These are phyloP conservation scores for Calonectria leucothoes DNA, from an alignment of 2,329 filamentous ascomycete genomes.

Conservation along the genomic window DNA sequence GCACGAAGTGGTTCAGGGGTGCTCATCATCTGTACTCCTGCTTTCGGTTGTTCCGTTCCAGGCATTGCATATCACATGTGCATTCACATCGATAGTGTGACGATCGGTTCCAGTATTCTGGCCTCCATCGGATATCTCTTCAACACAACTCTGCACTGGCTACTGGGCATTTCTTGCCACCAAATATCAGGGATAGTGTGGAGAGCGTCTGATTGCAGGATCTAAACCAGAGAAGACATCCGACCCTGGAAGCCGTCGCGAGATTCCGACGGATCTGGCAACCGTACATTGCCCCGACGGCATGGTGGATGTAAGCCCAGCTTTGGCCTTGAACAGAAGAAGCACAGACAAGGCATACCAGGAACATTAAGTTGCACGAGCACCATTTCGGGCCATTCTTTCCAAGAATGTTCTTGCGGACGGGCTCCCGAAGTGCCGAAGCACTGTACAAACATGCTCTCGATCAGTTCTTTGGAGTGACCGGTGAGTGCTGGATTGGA, in stretches of 20 bases:
- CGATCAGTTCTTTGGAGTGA: neutral
- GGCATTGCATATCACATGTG: conserved; percentile 20
- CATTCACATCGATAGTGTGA: conserved; percentile 2
- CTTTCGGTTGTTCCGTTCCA: conserved; percentile 1
- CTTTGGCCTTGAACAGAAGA: neutral
- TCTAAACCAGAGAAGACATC: conserved; percentile 16
- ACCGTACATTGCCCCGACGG: neutral
- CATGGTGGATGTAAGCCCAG: neutral
- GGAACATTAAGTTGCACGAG: neutral
- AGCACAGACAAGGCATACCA: neutral
- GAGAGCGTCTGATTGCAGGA: conserved; percentile 28
- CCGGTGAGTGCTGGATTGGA: no score
- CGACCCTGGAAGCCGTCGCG: conserved; percentile 10
- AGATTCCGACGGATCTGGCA: conserved; percentile 15
- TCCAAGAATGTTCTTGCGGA: conserved; percentile 18
- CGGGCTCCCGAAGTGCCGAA: conserved; percentile 18
- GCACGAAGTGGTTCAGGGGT: neutral
- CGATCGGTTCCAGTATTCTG: neutral
- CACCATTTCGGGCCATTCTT: conserved; percentile 5
- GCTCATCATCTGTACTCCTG: conserved; percentile 2
- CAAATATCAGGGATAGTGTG: conserved; percentile 19
- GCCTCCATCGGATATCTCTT: neutral
- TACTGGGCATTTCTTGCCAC: conserved; percentile 24
- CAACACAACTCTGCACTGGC: conserved; percentile 17
- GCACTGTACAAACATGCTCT: neutral